These are phyloP conservation scores for Spiromastix sp. DNA, from an alignment of 2,329 filamentous ascomycete genomes.

Conservation along the genomic window DNA sequence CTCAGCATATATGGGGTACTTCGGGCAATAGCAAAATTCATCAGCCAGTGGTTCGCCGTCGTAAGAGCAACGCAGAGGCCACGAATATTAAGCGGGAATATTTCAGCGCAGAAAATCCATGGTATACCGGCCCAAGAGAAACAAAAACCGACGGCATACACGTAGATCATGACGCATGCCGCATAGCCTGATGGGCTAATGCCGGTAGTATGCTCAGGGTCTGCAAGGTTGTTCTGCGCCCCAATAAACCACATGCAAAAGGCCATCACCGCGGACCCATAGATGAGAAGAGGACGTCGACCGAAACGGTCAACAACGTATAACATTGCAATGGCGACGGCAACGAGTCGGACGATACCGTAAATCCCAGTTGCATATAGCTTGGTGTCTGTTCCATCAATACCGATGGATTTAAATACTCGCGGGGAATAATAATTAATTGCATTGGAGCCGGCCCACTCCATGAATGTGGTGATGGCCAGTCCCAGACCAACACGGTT, in stretches of 20 bases:
- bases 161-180: conserved; percentile 47
- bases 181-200: conserved; percentile 57
- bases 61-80: conserved; percentile 62
- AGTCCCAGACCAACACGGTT: too few species aligned
- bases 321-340: too few species aligned
- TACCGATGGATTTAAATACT: conserved; percentile 18
- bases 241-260: conserved; percentile 60
- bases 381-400: conserved; percentile 16
- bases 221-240: conserved; percentile 53
- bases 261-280: conserved; percentile 56
- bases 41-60: conserved; percentile 53
- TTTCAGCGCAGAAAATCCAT: conserved; percentile 65
- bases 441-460: conserved; percentile 42
- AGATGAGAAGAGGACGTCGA: conserved; percentile 21
- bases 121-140: conserved; percentile 63
- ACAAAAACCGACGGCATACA: conserved; percentile 62
- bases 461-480: too few species aligned
- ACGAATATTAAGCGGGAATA: conserved; percentile 61
- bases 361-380: conserved; percentile 23
- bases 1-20: conserved; percentile 59
- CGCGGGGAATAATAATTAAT: conserved; percentile 29
- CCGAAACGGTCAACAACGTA: conserved; percentile 24
- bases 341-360: conserved; percentile 18
- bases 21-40: conserved; percentile 53
- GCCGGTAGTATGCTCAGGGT: conserved; percentile 46